A percentile compares a stretch with the other conserved stretches of the same genome.
Evolutionary conservation across 2,329 filamentous ascomycete genomes (phyloP).

Genomic region (Fusarium albosuccineum): DNA sequence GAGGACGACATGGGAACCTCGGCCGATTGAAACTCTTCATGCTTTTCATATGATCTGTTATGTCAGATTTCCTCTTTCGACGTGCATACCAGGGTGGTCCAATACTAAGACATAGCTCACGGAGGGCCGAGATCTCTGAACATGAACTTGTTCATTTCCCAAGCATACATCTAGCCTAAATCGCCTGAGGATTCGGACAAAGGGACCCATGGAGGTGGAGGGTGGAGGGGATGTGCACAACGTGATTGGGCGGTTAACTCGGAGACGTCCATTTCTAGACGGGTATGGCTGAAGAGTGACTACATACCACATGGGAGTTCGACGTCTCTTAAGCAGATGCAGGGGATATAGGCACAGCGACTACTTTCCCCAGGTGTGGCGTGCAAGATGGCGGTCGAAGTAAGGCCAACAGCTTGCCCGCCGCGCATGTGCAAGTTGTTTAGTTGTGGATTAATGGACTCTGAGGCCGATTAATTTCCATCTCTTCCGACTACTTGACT

Average conservation of each 20-base stretch:
- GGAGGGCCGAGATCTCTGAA: no score
- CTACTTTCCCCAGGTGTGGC: no score
- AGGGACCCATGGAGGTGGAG: background rate
- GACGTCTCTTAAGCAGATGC: background rate
- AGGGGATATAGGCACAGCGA: background rate
- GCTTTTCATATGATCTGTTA: conserved; percentile 16
- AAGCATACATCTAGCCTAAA: no score
- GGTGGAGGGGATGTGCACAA: background rate
- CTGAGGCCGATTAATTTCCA: no score
- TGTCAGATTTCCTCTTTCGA: background rate
- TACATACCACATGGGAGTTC: background rate
- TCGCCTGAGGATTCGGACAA: background rate
- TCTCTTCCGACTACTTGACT: no score
- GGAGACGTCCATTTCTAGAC: background rate
- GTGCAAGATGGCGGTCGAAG: no score
- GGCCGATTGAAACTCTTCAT: background rate
- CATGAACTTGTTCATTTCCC: no score
- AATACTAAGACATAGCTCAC: conserved; percentile 1
- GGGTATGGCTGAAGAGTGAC: background rate
- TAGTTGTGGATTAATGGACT: no score
- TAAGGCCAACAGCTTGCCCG: no score
- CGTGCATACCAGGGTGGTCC: background rate
- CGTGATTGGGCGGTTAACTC: background rate
- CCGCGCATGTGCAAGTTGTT: no score
- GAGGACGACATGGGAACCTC: conserved; percentile 2